Evolutionary conservation across 768 basidiomycete species (phyloP).

Genomic region (Pisolithus orientalis): DNA sequence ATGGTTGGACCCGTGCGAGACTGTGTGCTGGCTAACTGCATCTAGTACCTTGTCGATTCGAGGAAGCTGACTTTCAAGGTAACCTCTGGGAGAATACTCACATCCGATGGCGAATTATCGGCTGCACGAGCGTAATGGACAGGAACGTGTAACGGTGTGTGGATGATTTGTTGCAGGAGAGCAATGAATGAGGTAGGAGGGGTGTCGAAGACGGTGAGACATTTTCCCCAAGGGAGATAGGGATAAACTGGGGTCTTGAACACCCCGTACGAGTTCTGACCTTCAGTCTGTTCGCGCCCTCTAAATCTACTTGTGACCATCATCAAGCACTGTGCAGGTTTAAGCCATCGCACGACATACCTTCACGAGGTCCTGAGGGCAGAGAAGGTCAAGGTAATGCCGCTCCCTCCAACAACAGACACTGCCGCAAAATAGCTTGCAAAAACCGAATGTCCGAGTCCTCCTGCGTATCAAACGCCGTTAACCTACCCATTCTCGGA

Average conservation of each 20-base stretch:
- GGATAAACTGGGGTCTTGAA: constrained; percentile 33
- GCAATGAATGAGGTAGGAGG: constrained; percentile 32
- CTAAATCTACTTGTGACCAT: constrained; percentile 17
- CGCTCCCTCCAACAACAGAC: constrained; percentile 55
- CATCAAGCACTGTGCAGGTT: background rate
- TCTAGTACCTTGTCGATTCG: constrained; percentile 26
- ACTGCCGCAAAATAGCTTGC: constrained; percentile 28
- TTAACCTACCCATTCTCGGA: background rate
- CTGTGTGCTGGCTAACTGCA: constrained; percentile 8
- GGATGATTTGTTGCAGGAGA: constrained; percentile 30
- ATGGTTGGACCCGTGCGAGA: constrained; percentile 32
- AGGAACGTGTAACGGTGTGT: constrained; percentile 31
- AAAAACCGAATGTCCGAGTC: constrained; percentile 14
- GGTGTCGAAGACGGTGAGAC: constrained; percentile 29
- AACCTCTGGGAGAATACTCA: constrained; percentile 32
- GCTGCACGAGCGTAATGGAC: constrained; percentile 41
- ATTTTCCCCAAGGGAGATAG: background rate
- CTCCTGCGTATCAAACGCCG: background rate
- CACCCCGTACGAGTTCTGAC: constrained; percentile 49
- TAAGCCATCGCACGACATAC: constrained; percentile 10
- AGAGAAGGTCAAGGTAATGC: constrained; percentile 50
- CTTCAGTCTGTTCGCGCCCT: constrained; percentile 32
- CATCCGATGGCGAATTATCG: constrained; percentile 24
- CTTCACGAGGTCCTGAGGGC: constrained; percentile 46
- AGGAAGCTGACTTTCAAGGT: constrained; percentile 50